phyloP scores from a whole-genome alignment of 176 grass and related monocot species.

The Aegilops sharonensis region DNA sequence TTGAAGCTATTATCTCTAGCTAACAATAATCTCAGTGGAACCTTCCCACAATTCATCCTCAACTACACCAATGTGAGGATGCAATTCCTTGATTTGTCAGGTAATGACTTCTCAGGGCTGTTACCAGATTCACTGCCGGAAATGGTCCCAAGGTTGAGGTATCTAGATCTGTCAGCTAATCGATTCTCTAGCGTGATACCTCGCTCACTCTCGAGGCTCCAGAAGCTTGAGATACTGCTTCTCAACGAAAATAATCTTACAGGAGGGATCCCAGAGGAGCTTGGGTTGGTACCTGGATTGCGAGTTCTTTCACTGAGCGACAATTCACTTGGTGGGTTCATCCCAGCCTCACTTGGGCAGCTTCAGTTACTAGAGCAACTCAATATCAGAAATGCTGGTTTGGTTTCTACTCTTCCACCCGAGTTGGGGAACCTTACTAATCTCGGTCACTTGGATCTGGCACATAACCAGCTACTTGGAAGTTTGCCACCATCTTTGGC shows the following conservation, averaged over 20 bases:
- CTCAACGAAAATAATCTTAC: constrained; percentile 17
- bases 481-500: neutral
- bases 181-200: constrained; percentile 29
- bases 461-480: neutral
- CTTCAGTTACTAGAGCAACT: neutral
- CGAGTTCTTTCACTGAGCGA: neutral
- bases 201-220: constrained; percentile 19
- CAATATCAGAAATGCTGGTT: neutral
- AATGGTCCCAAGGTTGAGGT: neutral
- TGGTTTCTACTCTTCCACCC: constrained; percentile 17
- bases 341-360: constrained; percentile 3
- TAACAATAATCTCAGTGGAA: neutral
- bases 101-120: constrained; percentile 32
- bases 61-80: constrained; percentile 6
- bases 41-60: neutral
- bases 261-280: neutral
- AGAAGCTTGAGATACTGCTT: accelerated
- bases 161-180: constrained; percentile 36
- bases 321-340: neutral
- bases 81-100: constrained; percentile 36
- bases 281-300: neutral
- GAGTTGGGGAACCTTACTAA: neutral
- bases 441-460: neutral
- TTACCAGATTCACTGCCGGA: constrained; percentile 36
- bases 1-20: neutral